Conservation (phyloP, 768 basidiomycete genomes). For the Tricholoma sp. region DNA sequence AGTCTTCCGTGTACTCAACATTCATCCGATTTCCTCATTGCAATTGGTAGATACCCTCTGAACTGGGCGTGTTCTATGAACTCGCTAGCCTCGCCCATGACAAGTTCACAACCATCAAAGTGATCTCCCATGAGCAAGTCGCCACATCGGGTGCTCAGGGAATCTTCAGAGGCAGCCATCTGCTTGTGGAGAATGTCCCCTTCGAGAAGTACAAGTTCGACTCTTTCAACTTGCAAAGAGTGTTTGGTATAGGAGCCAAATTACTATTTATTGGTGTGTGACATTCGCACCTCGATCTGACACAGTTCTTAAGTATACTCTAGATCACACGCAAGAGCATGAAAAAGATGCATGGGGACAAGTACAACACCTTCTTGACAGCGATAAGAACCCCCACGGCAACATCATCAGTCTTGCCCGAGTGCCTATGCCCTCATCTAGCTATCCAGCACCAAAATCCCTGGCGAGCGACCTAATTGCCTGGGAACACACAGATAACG, state of each 20-base stretch:
- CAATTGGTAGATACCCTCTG: neutral
- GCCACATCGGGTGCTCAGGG: neutral
- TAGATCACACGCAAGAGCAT: neutral
- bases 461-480: neutral
- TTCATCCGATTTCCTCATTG: neutral
- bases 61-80: neutral
- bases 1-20: neutral
- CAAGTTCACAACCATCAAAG: neutral
- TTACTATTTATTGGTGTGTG: neutral
- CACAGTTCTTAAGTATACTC: neutral
- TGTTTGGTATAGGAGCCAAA: neutral
- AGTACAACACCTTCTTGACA: neutral
- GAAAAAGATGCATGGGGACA: neutral
- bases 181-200: neutral
- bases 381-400: neutral
- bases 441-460: neutral
- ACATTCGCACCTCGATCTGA: neutral
- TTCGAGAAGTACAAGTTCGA: neutral
- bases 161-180: neutral
- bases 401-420: neutral
- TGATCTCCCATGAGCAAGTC: neutral
- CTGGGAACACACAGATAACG: neutral
- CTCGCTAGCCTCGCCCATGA: neutral
- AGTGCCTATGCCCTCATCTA: neutral
- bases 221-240: neutral